These are phyloP conservation scores for Dentipellis fragilis DNA, from an alignment of 768 basidiomycete genomes.

Conservation along the genomic window DNA sequence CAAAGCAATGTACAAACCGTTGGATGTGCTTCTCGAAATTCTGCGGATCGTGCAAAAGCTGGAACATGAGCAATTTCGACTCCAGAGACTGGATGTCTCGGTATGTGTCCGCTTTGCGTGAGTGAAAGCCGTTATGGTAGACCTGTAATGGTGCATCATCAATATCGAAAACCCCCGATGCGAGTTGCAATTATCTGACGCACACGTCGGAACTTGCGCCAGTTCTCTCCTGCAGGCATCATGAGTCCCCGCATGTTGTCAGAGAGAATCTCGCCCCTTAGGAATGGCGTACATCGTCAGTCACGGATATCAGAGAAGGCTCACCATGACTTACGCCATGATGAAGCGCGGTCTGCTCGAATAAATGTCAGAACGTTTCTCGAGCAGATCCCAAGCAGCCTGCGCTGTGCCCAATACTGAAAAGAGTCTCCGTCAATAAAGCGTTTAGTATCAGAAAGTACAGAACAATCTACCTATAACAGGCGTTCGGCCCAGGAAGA, in stretches of 20 bases:
- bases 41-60: conserved; percentile 29
- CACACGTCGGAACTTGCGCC: conserved; percentile 40
- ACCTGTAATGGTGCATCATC: conserved; percentile 18
- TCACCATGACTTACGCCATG: conserved; percentile 21
- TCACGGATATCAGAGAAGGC: conserved; percentile 2
- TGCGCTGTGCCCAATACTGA: conserved; percentile 35
- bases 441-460: not conserved
- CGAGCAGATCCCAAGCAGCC: conserved; percentile 36
- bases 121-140: conserved; percentile 34
- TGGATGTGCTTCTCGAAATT: conserved; percentile 31
- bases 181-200: not conserved
- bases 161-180: not conserved
- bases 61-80: conserved; percentile 32
- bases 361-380: conserved; percentile 36
- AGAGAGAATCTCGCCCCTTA: conserved; percentile 36
- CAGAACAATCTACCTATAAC: conserved; percentile 25
- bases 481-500: conserved; percentile 32
- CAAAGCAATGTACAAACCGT: conserved; percentile 17
- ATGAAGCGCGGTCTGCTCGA: conserved; percentile 39
- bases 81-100: conserved; percentile 37
- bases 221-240: conserved; percentile 32
- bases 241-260: conserved; percentile 36
- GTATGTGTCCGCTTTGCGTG: conserved; percentile 31
- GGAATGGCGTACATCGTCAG: not conserved
- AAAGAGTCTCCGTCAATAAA: not conserved